These are phyloP conservation scores for Rhodamnia argentea DNA, from an alignment of 345 rosid species.

Conservation along the genomic window DNA sequence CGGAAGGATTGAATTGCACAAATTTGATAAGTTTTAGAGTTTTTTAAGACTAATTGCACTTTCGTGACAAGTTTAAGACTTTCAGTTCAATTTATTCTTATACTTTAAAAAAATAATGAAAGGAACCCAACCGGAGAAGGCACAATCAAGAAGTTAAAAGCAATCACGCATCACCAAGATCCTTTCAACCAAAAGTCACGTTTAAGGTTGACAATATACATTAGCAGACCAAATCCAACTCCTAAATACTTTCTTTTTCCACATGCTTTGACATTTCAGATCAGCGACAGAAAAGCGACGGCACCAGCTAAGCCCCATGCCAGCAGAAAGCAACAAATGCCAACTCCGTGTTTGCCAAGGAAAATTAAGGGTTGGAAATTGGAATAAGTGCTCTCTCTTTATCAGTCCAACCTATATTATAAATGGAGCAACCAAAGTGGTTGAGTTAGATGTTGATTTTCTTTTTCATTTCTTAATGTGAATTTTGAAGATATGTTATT, in stretches of 20 bases:
- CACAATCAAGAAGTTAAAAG: not conserved
- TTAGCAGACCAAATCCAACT: not conserved
- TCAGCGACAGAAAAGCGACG: not conserved
- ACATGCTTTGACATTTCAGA: not conserved
- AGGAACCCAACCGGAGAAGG: not conserved
- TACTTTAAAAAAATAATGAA: not conserved
- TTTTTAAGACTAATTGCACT: no score
- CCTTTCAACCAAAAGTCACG: not conserved
- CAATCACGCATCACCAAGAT: not conserved
- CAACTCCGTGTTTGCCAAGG: not conserved
- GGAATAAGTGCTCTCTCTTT: not conserved
- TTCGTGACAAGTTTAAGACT: no score
- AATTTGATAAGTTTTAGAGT: no score
- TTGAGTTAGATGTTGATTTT: not conserved
- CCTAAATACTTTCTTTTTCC: not conserved
- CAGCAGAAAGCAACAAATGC: not conserved
- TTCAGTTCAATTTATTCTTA: no score
- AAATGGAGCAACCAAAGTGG: not conserved
- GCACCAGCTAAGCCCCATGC: not conserved
- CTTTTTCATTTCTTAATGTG: not conserved
- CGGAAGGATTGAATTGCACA: no score
- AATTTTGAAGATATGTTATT: not conserved
- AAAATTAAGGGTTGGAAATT: not conserved
- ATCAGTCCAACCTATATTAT: not conserved
- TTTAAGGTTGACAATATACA: no score